Conservation (phyloP, 1,284 basidiomycete species). For the Naganishia liquefaciens region DNA sequence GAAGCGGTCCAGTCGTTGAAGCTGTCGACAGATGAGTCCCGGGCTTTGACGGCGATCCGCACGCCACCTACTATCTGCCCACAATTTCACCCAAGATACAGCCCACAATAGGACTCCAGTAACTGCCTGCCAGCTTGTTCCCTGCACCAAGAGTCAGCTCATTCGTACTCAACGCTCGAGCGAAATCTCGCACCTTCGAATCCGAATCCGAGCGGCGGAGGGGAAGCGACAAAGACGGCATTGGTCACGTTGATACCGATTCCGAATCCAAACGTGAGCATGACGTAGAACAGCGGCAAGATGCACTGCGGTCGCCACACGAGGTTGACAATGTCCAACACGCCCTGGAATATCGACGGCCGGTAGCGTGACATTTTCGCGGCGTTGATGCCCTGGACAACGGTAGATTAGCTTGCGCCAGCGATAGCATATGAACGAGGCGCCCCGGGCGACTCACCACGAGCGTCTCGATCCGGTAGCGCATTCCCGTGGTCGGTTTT, state of each 20-base stretch:
- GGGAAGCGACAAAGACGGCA: slow-evolving; percentile 25
- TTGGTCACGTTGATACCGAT: slow-evolving; percentile 32
- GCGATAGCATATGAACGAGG: neutral
- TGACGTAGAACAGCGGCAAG: slow-evolving; percentile 25
- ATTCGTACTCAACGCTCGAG: too few relatives aligned
- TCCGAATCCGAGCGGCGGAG: slow-evolving; percentile 25
- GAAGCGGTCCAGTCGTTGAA: slow-evolving; percentile 26
- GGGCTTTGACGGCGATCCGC: neutral
- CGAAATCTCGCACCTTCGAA: neutral
- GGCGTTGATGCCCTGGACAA: slow-evolving; percentile 19
- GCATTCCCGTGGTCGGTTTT: slow-evolving; percentile 12
- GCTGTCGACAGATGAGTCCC: neutral
- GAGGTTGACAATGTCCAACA: slow-evolving; percentile 17
- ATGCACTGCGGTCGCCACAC: slow-evolving; percentile 27
- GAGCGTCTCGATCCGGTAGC: slow-evolving; percentile 23
- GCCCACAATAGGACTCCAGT: slow-evolving; percentile 28
- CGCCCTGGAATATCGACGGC: slow-evolving; percentile 17
- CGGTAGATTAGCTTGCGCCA: neutral
- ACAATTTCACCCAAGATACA: slow-evolving; percentile 27
- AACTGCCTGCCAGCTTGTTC: slow-evolving; percentile 16
- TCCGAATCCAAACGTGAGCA: slow-evolving; percentile 24
- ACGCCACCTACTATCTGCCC: slow-evolving; percentile 18
- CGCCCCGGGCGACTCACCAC: slow-evolving; percentile 7
- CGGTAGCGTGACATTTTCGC: slow-evolving; percentile 22
- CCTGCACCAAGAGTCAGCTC: too few relatives aligned